Conservation (phyloP, 148 eudicot genomes). For the Diospyros kaki region DNA sequence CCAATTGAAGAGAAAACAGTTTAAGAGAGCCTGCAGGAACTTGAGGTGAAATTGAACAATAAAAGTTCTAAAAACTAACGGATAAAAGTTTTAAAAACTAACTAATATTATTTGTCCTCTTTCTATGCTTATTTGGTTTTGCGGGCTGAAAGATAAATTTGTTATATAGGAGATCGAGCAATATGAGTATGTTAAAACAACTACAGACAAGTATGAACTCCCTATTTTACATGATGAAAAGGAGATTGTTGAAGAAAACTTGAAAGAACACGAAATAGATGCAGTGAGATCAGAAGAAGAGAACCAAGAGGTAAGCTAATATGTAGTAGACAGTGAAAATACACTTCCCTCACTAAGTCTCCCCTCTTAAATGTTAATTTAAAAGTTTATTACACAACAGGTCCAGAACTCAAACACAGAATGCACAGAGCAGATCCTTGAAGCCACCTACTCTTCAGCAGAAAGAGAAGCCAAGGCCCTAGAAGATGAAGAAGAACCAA, state of each 20-base stretch:
- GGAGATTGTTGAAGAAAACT: not conserved
- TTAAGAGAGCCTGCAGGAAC: slow-evolving; percentile 4
- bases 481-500: slow-evolving; percentile 11
- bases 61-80: too few species aligned
- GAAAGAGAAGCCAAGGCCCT: not conserved
- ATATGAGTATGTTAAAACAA: not conserved
- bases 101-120: not conserved
- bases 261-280: slow-evolving; percentile 6
- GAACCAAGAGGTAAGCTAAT: slow-evolving; percentile 13
- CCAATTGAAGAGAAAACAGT: not conserved
- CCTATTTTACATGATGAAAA: not conserved
- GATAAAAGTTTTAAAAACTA: not conserved
- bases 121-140: not conserved
- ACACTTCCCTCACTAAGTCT: not conserved
- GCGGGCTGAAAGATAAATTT: not conserved
- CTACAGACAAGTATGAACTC: slow-evolving; percentile 8
- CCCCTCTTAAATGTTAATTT: too few species aligned
- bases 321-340: not conserved
- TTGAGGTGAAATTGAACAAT: not conserved
- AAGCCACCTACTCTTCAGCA: not conserved
- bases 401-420: not conserved
- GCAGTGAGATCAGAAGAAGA: not conserved
- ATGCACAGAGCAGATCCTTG: slow-evolving; percentile 2
- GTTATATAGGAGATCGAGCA: slow-evolving; percentile 7
- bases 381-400: slow-evolving; percentile 2